Conservation (phyloP, 1,139 yeast genomes). For the Candida buenavistaensis region DNA sequence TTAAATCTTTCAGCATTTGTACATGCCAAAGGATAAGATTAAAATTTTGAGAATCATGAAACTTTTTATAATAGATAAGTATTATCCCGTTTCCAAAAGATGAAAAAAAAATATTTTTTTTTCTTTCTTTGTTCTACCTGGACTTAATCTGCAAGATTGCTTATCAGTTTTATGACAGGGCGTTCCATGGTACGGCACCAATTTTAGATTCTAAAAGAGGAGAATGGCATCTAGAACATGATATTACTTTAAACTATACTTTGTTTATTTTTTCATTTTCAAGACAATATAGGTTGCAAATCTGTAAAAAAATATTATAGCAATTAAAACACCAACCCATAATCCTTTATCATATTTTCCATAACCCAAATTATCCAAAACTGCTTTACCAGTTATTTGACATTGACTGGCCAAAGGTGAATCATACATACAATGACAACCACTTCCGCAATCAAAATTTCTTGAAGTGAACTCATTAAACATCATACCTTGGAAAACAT, state of each 20-base stretch:
- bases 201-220: not conserved
- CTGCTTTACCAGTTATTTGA: conserved; percentile 30
- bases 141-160: too few species aligned
- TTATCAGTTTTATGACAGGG: too few species aligned
- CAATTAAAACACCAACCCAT: conserved; percentile 36
- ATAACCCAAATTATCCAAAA: conserved; percentile 30
- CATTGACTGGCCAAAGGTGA: conserved; percentile 29
- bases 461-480: conserved; percentile 34
- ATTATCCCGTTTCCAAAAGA: too few species aligned
- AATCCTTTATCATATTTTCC: conserved; percentile 23
- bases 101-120: too few species aligned
- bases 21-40: too few species aligned
- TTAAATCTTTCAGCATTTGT: too few species aligned
- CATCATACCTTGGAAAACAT: conserved; percentile 46
- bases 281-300: conserved; percentile 17
- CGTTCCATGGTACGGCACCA: too few species aligned
- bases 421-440: conserved; percentile 36
- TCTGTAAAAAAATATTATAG: conserved; percentile 25
- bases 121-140: too few species aligned
- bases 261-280: conserved; percentile 10
- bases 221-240: too few species aligned
- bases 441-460: conserved; percentile 28
- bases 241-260: too few species aligned
- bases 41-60: too few species aligned
- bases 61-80: too few species aligned